Evolutionary conservation across 2,329 filamentous ascomycete species (phyloP).

Genomic region (Epichloe amarillans): DNA sequence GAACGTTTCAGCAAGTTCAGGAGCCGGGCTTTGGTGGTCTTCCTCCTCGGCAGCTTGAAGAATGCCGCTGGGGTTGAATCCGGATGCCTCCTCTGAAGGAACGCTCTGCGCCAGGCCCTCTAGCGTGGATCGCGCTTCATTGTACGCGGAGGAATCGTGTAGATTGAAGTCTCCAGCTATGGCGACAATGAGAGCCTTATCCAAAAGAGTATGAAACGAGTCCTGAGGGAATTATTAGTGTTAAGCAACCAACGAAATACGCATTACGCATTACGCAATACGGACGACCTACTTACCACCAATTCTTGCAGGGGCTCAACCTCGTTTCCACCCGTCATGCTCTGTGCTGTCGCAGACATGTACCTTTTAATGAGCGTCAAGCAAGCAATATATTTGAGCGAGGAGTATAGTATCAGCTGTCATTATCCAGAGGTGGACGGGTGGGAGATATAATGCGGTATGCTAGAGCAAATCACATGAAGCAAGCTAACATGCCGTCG

Average conservation of each 20-base stretch:
- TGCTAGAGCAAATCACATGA: not conserved
- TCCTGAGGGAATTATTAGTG: conserved; percentile 29
- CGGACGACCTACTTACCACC: conserved; percentile 13
- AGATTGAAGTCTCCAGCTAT: conserved; percentile 65
- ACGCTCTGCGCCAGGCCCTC: conserved; percentile 53
- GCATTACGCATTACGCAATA: no score
- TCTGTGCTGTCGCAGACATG: conserved; percentile 1
- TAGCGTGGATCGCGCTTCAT: conserved; percentile 44
- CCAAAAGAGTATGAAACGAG: conserved; percentile 61
- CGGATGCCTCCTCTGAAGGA: conserved; percentile 52
- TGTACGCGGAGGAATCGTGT: conserved; percentile 33
- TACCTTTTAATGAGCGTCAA: not conserved
- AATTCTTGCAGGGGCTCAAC: conserved; percentile 14
- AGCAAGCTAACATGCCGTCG: not conserved
- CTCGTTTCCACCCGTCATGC: conserved; percentile 13
- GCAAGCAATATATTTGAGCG: not conserved
- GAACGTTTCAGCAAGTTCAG: conserved; percentile 9
- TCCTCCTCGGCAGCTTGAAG: conserved; percentile 27
- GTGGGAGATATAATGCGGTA: no score
- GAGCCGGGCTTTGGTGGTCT: conserved; percentile 3
- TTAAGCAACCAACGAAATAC: not conserved
- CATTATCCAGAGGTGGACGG: not conserved
- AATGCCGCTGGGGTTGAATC: conserved; percentile 67
- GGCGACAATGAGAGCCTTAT: conserved; percentile 63
- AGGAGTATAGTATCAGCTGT: not conserved